Percentiles rank a stretch among this genome's conserved stretches.
Conservation (phyloP, 805 yeast genomes). For the Starmerella powellii region DNA sequence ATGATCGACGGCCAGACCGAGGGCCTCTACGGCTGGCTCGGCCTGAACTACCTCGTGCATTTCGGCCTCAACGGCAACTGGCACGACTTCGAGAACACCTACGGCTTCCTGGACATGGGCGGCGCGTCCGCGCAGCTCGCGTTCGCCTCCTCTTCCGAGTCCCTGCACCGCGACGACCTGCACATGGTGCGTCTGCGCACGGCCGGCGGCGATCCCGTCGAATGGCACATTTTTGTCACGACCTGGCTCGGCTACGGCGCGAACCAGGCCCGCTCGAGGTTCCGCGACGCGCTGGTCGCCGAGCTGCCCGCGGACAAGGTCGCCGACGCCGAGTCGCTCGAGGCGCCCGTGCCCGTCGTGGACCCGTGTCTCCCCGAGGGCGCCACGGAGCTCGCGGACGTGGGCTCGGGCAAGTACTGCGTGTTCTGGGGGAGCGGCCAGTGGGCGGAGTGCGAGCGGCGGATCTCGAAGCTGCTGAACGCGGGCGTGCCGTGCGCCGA, state of each 20-base stretch:
- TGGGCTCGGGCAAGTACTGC: slow-evolving; percentile 14
- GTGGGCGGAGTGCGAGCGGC: slow-evolving; percentile 53
- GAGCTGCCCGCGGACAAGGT: slow-evolving; percentile 6
- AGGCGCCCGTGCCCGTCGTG: slow-evolving; percentile 28
- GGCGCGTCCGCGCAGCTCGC: slow-evolving; percentile 97
- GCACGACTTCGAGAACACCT: slow-evolving; percentile 32
- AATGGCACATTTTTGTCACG: slow-evolving; percentile 81
- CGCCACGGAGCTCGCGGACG: slow-evolving; percentile 14
- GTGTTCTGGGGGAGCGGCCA: slow-evolving; percentile 64
- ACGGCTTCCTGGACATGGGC: slow-evolving; percentile 98
- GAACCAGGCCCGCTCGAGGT: slow-evolving; percentile 75
- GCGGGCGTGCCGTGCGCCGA: slow-evolving; percentile 74
- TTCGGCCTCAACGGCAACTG: slow-evolving; percentile 34
- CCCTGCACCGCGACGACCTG: slow-evolving; percentile 53
- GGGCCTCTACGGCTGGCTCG: slow-evolving; percentile 93
- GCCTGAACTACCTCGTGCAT: slow-evolving; percentile 63
- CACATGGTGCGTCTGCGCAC: slow-evolving; percentile 53
- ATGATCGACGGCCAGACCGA: slow-evolving; percentile 91
- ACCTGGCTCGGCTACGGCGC: slow-evolving; percentile 99
- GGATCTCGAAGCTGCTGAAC: slow-evolving; percentile 54
- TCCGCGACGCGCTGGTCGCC: slow-evolving; percentile 36
- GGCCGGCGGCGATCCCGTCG: slow-evolving; percentile 55
- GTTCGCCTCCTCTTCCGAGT: slow-evolving; percentile 53
- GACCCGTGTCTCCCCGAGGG: slow-evolving; percentile 80
- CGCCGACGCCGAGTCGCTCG: slow-evolving; percentile 4